Conservation (phyloP, 2,329 filamentous ascomycete genomes). For the Epichloe gansuensis region DNA sequence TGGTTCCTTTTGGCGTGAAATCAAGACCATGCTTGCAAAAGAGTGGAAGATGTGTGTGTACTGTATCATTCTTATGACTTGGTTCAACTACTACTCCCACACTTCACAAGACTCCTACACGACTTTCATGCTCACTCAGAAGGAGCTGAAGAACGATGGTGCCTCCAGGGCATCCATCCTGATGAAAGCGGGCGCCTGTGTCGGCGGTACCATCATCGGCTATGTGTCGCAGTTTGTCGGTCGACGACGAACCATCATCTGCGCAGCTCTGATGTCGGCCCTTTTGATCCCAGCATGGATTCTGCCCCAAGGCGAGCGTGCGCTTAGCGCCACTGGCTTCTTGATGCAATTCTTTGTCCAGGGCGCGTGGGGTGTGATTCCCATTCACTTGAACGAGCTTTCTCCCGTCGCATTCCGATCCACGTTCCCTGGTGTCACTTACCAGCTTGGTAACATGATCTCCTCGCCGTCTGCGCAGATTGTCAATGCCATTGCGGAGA, state of each 20-base stretch:
- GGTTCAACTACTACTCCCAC: slow-evolving; percentile 65
- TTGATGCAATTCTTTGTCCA: slow-evolving; percentile 58
- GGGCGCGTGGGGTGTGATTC: slow-evolving; percentile 54
- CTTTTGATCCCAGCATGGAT: slow-evolving; percentile 59
- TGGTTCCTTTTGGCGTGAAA: slow-evolving; percentile 54
- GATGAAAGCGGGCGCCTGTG: slow-evolving; percentile 66
- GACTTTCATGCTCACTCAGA: slow-evolving; percentile 64
- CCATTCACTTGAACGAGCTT: slow-evolving; percentile 62
- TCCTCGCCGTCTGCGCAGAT: slow-evolving; percentile 63
- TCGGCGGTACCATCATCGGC: slow-evolving; percentile 60
- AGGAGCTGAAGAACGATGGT: slow-evolving; percentile 49
- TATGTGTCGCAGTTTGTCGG: slow-evolving; percentile 66
- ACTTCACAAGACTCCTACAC: slow-evolving; percentile 73
- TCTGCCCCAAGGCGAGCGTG: slow-evolving; percentile 43
- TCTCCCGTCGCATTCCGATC: slow-evolving; percentile 58
- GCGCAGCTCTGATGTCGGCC: slow-evolving; percentile 45
- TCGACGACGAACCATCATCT: slow-evolving; percentile 54
- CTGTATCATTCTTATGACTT: slow-evolving; percentile 66
- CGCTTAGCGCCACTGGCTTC: slow-evolving; percentile 52
- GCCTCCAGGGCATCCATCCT: slow-evolving; percentile 66
- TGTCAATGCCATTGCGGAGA: slow-evolving; percentile 61
- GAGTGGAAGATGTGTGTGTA: slow-evolving; percentile 72
- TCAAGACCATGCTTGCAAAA: slow-evolving; percentile 49
- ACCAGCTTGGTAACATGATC: slow-evolving; percentile 66
- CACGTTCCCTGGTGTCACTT: slow-evolving; percentile 57